Conservation (phyloP, 2,329 filamentous ascomycete species). For the Colletotrichum zoysiae region DNA sequence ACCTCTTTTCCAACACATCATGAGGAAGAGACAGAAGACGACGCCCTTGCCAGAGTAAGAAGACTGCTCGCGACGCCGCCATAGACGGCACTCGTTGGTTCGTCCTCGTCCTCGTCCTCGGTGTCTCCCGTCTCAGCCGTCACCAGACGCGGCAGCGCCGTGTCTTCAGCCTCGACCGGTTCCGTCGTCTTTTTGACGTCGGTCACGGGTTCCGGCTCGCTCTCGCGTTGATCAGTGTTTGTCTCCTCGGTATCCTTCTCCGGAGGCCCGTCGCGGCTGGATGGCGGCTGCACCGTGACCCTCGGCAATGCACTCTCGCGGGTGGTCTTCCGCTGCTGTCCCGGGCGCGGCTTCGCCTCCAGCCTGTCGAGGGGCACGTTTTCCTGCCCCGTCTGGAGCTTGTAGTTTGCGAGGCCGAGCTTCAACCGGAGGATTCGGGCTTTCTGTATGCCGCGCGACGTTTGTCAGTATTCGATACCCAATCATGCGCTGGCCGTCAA, state of each 20-base stretch:
- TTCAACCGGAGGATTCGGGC: conserved; percentile 76
- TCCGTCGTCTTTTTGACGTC: conserved; percentile 31
- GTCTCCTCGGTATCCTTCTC: conserved; percentile 41
- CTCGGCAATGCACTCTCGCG: conserved; percentile 40
- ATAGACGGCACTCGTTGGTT: conserved; percentile 59
- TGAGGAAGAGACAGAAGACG: conserved; percentile 35
- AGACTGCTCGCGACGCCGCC: conserved; percentile 66
- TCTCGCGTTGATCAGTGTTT: conserved; percentile 15
- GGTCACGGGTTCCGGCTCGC: conserved; percentile 15
- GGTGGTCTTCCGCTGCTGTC: conserved; percentile 35
- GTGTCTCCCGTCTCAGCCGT: conserved; percentile 27
- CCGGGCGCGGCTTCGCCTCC: conserved; percentile 54
- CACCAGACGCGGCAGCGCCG: conserved; percentile 40
- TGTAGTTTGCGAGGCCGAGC: conserved; percentile 80
- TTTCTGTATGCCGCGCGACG: conserved; percentile 57
- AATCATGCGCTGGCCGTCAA: not conserved
- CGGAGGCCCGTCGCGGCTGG: conserved; percentile 40
- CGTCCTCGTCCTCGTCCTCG: conserved; percentile 46
- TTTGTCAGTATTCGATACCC: conserved; percentile 18
- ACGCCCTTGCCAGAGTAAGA: conserved; percentile 57
- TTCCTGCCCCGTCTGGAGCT: conserved; percentile 79
- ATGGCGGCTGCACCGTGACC: conserved; percentile 42
- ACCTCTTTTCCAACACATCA: not conserved
- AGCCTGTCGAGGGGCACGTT: conserved; percentile 73
- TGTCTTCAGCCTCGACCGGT: conserved; percentile 41